A percentile compares a stretch with the other conserved stretches of the same genome.
These are phyloP conservation scores for Boletus mariae DNA, from an alignment of 1,284 basidiomycete species.

Conservation along the genomic window DNA sequence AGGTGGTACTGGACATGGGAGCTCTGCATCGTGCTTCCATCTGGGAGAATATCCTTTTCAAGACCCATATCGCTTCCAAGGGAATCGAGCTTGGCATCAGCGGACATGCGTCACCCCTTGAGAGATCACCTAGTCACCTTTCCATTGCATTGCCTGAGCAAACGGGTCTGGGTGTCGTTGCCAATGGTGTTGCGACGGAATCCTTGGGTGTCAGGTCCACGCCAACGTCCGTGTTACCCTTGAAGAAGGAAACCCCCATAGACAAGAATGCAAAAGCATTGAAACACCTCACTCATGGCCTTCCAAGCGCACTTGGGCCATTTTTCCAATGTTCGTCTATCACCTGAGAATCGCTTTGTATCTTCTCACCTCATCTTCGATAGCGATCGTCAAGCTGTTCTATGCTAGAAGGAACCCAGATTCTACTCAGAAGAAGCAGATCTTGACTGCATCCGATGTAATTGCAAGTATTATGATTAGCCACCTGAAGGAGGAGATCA, in stretches of 20 bases:
- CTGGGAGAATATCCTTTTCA: slow-evolving; percentile 85
- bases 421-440: slow-evolving; percentile 73
- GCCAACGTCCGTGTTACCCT: slow-evolving; percentile 24
- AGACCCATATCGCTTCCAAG: slow-evolving; percentile 51
- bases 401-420: slow-evolving; percentile 81
- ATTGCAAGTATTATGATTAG: slow-evolving; percentile 74
- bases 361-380: slow-evolving; percentile 8
- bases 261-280: slow-evolving; percentile 74
- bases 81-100: slow-evolving; percentile 46
- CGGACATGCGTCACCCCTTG: slow-evolving; percentile 41
- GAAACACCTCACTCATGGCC: slow-evolving; percentile 77
- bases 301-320: slow-evolving; percentile 76
- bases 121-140: slow-evolving; percentile 42
- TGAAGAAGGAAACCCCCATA: slow-evolving; percentile 44
- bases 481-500: slow-evolving; percentile 60
- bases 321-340: slow-evolving; percentile 80
- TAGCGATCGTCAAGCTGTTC: slow-evolving; percentile 86
- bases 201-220: slow-evolving; percentile 20
- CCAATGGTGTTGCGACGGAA: slow-evolving; percentile 42
- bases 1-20: slow-evolving; percentile 76
- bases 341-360: not conserved
- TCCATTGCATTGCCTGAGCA: slow-evolving; percentile 39
- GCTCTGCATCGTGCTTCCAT: slow-evolving; percentile 78
- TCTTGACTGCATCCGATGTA: slow-evolving; percentile 62
- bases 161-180: slow-evolving; percentile 28